Conservation (phyloP, 1,139 yeast genomes). For the Scheffersomyces insectosa region DNA sequence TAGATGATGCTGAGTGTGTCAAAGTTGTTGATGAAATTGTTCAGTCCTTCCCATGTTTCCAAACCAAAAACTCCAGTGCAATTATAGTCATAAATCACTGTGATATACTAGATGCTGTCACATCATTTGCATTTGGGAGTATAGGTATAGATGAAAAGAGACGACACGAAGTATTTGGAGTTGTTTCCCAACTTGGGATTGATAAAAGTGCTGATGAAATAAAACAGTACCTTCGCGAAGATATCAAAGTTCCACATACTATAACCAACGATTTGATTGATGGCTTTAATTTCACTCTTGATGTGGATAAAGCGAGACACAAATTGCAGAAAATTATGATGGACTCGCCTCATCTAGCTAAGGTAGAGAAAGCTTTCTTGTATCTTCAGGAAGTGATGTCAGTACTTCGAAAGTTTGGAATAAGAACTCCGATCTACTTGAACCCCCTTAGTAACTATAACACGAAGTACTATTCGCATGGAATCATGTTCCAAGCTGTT, state of each 20-base stretch:
- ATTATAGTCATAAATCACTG: conserved; percentile 75
- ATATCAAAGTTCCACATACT: conserved; percentile 76
- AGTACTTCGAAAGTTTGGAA: conserved; percentile 57
- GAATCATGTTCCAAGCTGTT: conserved; percentile 86
- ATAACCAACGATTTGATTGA: conserved; percentile 75
- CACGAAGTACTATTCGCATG: conserved; percentile 71
- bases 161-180: conserved; percentile 63
- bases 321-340: conserved; percentile 70
- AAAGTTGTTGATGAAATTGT: conserved; percentile 78
- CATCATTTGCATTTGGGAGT: conserved; percentile 69
- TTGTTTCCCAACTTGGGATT: conserved; percentile 74
- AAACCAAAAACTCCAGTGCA: conserved; percentile 39
- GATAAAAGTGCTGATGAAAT: conserved; percentile 68
- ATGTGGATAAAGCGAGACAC: conserved; percentile 61
- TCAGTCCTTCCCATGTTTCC: conserved; percentile 63
- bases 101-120: conserved; percentile 70
- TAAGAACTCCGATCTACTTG: conserved; percentile 38
- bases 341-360: conserved; percentile 65
- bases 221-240: conserved; percentile 63
- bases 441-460: conserved; percentile 83
- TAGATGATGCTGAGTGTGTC: conserved; percentile 84
- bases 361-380: conserved; percentile 61
- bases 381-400: conserved; percentile 60
- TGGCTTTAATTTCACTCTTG: conserved; percentile 71
- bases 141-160: conserved; percentile 66